Evolutionary conservation across 345 rosid genomes (phyloP), one percentile per base, ranked within the genome.

Genomic region (Lepidium aucheri): DNA sequence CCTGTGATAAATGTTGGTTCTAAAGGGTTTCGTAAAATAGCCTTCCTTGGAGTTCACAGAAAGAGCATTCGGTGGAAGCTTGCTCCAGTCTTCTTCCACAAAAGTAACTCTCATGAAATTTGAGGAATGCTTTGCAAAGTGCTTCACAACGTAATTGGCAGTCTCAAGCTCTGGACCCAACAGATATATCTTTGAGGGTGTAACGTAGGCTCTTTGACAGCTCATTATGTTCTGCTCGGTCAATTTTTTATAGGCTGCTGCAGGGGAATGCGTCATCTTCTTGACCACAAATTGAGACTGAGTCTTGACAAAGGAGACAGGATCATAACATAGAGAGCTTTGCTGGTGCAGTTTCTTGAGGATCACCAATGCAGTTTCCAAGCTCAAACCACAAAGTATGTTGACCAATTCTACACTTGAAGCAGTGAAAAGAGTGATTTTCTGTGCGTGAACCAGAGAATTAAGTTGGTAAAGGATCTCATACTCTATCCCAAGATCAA

Each of bases 21-120:
- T 83, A 42, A 67, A 79, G 55, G 96, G 90, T 70, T 82, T 90
- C 35, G 90, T 53, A 56, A 82, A 86, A 39, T 84, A 74, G 34
- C 96, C 96, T 58, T 69, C 79, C 75, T 74, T 80, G 63, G 89
- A 69, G 71, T 80, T 81, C 34, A 85, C 76, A 13, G 96, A 92
- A 78, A 93, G 74, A 46, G 91, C 77, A 71, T 79, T 83, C 30
- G 77, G 72, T 30, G 91, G 82, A 56, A 90, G 84, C 76, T 80
- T 93, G 76, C 88, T 83, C 97, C 97, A 93, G 76, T 90, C 97
- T 81, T 93, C 98, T 70, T 93, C 98, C 18, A 90, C 98, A 53
- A 93, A 92, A 36, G 97, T 79, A 67, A 89, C 83, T 67, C 97
- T 82, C 80, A 87, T 73, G 70, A 93, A 93, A 76, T 90, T 85